A percentile compares a stretch with the other conserved stretches of the same genome.
phyloP scores from a whole-genome alignment of 1,284 basidiomycete species.

The Papiliotrema flavescens region DNA sequence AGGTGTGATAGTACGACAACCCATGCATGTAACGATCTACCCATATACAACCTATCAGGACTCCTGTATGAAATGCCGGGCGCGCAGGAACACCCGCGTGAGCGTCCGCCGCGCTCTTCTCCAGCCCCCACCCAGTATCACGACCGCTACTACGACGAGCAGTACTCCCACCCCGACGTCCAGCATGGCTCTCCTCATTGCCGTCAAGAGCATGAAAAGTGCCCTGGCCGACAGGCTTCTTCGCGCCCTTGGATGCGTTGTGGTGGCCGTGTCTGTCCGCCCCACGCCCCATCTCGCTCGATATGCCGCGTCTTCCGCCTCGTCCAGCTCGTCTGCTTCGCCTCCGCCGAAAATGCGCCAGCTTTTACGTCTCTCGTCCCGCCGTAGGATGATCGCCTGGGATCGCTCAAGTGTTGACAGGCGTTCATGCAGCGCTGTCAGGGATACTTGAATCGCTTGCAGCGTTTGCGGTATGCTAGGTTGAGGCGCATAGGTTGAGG shows the following conservation, averaged over 20 bases:
- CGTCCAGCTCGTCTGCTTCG: constrained; percentile 37
- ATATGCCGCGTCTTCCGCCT: constrained; percentile 28
- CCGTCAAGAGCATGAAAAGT: constrained; percentile 29
- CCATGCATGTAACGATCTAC: constrained; percentile 7
- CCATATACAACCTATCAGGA: constrained; percentile 1
- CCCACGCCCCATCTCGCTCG: constrained; percentile 7
- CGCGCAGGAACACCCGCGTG: constrained; percentile 6
- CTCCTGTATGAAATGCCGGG: constrained; percentile 12
- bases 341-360: constrained; percentile 29
- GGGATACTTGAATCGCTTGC: constrained; percentile 64
- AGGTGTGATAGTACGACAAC: not conserved
- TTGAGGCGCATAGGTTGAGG: constrained; percentile 42
- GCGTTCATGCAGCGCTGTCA: constrained; percentile 85
- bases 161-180: constrained; percentile 33
- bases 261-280: constrained; percentile 13
- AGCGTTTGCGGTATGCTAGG: constrained; percentile 37
- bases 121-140: constrained; percentile 35
- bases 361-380: constrained; percentile 23
- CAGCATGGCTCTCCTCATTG: constrained; percentile 32
- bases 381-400: constrained; percentile 36
- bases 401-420: constrained; percentile 66
- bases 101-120: constrained; percentile 18
- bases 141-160: constrained; percentile 19
- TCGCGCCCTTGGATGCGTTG: constrained; percentile 11
- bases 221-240: constrained; percentile 28